Base-by-base conservation (phyloP, 257 asterid genomes). In the Gentiana dahurica region DNA sequence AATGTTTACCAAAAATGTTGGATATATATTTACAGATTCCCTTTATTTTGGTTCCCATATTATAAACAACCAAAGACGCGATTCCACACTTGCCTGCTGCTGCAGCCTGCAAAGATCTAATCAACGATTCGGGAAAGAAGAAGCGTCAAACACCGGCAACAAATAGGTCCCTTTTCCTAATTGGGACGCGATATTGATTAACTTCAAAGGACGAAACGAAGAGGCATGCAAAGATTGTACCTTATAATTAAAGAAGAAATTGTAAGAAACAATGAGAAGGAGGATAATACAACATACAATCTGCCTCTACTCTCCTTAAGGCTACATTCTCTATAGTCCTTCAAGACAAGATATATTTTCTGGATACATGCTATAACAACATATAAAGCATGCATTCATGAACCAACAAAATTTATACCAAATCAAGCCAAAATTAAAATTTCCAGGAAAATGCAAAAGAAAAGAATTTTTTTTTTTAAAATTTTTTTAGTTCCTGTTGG, bases 1-100 rank as follows among this genome's bases (percentile, higher is more conserved):
- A 13, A 12, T 33, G 24, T 24, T 24, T 61, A 61, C 65, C 65
- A 51, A 61, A 61, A 50, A 61, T 61, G 57, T 82, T 85, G 65
- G 95, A 77, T 33, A 87, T 80, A 38, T 76, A 82, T 65, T 84
- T 87, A 76, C 71, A 84, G 61, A 85, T 68, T 58, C 94, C 96
- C 69, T 82, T 87, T 84, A 84, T 84, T 62, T 76, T 67, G 37
- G 92, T 73, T 57, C 77, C 81, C 81, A 77, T 81, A 32, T 36
- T 35, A 24, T 24, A 24, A 13, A 57, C 49, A 59, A 47, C 34
- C 54, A 58, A 2, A 65, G 61, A 53, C 47, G 57, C 57, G 62
- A 65, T 54, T 61, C 64, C 73, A 55, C 50, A 51, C 50, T 47
- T 55, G 60, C 65, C 53, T 65, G 68, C 63, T 56, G 9, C 46